Conservation (phyloP, 768 basidiomycete species). For the Chalciporus piperatus region DNA sequence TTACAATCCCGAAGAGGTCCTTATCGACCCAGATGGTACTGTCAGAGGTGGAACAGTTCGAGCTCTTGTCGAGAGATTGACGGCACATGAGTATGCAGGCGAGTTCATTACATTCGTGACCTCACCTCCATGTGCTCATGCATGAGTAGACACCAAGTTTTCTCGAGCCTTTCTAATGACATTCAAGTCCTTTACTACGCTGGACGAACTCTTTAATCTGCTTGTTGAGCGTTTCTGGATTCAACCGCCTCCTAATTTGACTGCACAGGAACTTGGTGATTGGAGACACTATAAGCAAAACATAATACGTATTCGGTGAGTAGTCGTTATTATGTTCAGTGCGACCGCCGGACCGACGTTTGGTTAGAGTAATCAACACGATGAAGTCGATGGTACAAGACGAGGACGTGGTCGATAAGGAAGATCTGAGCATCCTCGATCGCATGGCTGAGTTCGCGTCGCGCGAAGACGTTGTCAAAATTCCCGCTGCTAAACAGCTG, state of each 20-base stretch:
- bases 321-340: not conserved
- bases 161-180: slow-evolving; percentile 66
- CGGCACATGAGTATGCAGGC: slow-evolving; percentile 62
- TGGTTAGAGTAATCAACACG: slow-evolving; percentile 57
- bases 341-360: not conserved
- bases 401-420: slow-evolving; percentile 50
- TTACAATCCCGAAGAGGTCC: slow-evolving; percentile 54
- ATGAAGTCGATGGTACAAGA: slow-evolving; percentile 62
- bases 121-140: slow-evolving; percentile 1
- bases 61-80: slow-evolving; percentile 64
- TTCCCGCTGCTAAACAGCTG: slow-evolving; percentile 49
- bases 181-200: slow-evolving; percentile 62
- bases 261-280: slow-evolving; percentile 41
- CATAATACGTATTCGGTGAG: slow-evolving; percentile 58
- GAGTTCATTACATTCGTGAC: slow-evolving; percentile 16
- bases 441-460: slow-evolving; percentile 53
- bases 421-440: slow-evolving; percentile 50
- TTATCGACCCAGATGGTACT: slow-evolving; percentile 60
- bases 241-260: slow-evolving; percentile 46
- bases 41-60: slow-evolving; percentile 60
- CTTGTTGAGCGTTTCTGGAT: slow-evolving; percentile 57
- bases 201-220: slow-evolving; percentile 52
- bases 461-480: slow-evolving; percentile 36
- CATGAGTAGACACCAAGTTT: slow-evolving; percentile 47
- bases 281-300: slow-evolving; percentile 60